phyloP scores from a whole-genome alignment of 805 yeast genomes.

The Barnettozyma vustinii region DNA sequence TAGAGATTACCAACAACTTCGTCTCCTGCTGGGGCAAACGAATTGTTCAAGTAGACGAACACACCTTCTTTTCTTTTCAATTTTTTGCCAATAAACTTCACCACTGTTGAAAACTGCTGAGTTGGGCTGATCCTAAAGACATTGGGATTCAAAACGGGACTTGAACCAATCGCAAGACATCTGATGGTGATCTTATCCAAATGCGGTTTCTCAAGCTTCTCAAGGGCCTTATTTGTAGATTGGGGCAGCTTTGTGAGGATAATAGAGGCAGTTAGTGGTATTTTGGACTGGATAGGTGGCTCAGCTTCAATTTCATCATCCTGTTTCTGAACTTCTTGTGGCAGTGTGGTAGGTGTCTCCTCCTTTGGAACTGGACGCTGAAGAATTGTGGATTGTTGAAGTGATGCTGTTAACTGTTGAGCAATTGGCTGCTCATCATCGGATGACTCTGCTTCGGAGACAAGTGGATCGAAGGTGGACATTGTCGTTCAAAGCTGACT shows the following conservation, averaged over 20 bases:
- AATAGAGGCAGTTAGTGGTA: conserved; percentile 22
- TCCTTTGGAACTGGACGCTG: background rate
- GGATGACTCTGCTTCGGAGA: conserved; percentile 23
- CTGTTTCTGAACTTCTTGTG: conserved; percentile 2
- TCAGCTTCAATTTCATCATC: conserved; percentile 13
- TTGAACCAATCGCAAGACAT: conserved; percentile 57
- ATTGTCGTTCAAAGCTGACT: background rate
- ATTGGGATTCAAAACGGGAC: conserved; percentile 43
- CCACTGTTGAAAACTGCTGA: conserved; percentile 42
- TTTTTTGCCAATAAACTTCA: conserved; percentile 39
- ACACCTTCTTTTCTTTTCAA: conserved; percentile 27
- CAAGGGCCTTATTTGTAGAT: conserved; percentile 13
- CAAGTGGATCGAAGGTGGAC: background rate
- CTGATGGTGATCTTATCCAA: conserved; percentile 36
- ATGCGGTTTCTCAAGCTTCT: conserved; percentile 10
- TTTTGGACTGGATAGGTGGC: conserved; percentile 17
- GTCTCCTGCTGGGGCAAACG: conserved; percentile 41
- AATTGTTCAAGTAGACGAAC: conserved; percentile 41
- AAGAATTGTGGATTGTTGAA: conserved; percentile 1
- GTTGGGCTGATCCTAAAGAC: conserved; percentile 43
- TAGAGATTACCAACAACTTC: conserved; percentile 35
- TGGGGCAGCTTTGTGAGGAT: conserved; percentile 19
- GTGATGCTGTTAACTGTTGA: background rate
- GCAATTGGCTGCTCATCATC: conserved; percentile 14
- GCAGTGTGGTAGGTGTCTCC: background rate